Base-by-base conservation (phyloP, 1,284 basidiomycete species). In the Microbotryum lychnidis-dioicae region DNA sequence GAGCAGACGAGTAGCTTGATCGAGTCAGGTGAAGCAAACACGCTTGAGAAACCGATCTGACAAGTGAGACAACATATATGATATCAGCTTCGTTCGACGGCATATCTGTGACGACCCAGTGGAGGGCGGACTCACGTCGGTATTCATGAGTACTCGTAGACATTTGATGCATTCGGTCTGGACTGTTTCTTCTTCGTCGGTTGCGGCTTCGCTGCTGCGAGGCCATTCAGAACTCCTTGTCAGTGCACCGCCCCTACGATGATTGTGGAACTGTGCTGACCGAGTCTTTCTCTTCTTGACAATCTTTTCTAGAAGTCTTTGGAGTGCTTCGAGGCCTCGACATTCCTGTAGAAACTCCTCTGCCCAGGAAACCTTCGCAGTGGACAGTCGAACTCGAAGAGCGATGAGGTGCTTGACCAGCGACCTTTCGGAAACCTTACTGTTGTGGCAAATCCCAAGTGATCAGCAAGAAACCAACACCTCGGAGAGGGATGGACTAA, bases 361-460 rank as follows among this genome's bases (percentile, higher is more conserved):
- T 51, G 91, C 84, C 84, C 89, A 93, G 1, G 80, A 77, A 20
- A 91, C 68, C 61, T 85, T 86, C 0, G 87, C 87, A 0, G 89
- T 92, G 5, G 89, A 88, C 1, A 94, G 77, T 70, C 90, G 87
- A 0, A 92, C 87, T 3, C 91, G 83, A n/a, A 96, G 77, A 1
- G 86, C 84, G 49, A 91, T 86, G 1, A 94, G 77, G 69, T 88
- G 84, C 72, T 89, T 91, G 63, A 83, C 80, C 25, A 91, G 79
- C 67, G 82, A 83, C 53, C 81, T 76, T 66, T 86, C 83, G 14
- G 77, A 75, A 6, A 79, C 70, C 70, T 80, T 84, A 47, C 72
- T 71, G 50, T 44, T 47, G 5, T 31, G 10, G 16, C 33, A 9
- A 21, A n/a, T 4, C 14, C 2, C 1, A 46, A 57, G 49, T 56